A percentile compares a stretch with the other conserved stretches of the same genome.
These are phyloP conservation scores for Soucietia sequanensis DNA, from an alignment of 805 yeast species.

Conservation along the genomic window DNA sequence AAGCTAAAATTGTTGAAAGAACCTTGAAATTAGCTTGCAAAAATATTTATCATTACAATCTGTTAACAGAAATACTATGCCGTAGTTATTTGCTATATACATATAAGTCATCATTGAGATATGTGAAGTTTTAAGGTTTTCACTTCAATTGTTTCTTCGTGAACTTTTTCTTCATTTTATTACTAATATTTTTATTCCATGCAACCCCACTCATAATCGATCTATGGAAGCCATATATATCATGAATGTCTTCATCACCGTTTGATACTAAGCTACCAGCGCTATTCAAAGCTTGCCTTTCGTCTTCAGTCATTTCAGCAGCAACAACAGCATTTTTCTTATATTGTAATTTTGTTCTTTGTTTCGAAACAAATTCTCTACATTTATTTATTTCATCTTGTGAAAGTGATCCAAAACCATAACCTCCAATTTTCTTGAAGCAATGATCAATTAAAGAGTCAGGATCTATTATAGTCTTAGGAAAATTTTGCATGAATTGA, in stretches of 20 bases:
- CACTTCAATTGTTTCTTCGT: slow-evolving; percentile 11
- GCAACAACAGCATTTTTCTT: slow-evolving; percentile 28
- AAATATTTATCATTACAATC: no score
- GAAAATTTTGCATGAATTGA: slow-evolving; percentile 81
- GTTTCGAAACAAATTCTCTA: slow-evolving; percentile 71
- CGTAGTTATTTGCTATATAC: no score
- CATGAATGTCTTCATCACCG: slow-evolving; percentile 37
- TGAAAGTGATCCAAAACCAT: slow-evolving; percentile 65
- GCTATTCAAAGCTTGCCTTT: slow-evolving; percentile 28
- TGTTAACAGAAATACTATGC: no score
- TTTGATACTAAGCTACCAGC: slow-evolving; percentile 14
- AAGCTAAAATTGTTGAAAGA: no score
- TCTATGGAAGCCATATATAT: slow-evolving; percentile 43
- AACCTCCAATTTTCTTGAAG: slow-evolving; percentile 67
- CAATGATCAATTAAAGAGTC: slow-evolving; percentile 68
- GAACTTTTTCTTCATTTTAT: slow-evolving; percentile 46
- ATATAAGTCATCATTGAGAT: no score
- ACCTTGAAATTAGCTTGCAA: no score
- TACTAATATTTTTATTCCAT: slow-evolving; percentile 61
- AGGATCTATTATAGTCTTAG: slow-evolving; percentile 70
- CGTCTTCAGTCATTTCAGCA: slow-evolving; percentile 39
- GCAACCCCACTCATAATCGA: slow-evolving; percentile 54
- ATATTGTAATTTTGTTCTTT: slow-evolving; percentile 41
- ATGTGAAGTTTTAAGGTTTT: no score
- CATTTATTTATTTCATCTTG: slow-evolving; percentile 82